These are phyloP conservation scores for Tetracentron sinense DNA, from an alignment of 164 flowering plant genomes.

Conservation along the genomic window DNA sequence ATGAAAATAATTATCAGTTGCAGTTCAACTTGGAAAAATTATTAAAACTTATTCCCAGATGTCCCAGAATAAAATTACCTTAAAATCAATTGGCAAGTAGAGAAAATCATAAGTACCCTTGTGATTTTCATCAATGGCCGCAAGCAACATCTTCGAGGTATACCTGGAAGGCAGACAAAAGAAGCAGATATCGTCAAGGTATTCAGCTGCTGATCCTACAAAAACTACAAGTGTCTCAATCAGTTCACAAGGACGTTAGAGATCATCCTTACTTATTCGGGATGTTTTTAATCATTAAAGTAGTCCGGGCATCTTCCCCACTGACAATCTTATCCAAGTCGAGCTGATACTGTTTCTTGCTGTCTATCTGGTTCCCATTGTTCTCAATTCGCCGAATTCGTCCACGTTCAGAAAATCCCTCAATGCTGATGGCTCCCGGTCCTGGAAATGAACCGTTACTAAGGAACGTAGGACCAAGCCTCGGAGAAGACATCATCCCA, in stretches of 20 bases:
- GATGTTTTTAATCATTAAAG: constrained; percentile 93
- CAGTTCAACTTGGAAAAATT: constrained; percentile 7
- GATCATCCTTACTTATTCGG: constrained; percentile 74
- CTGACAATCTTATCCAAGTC: constrained; percentile 77
- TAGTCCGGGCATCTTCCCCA: constrained; percentile 85
- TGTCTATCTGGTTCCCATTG: constrained; percentile 57
- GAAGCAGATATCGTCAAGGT: not conserved
- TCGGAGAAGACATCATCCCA: constrained; percentile 60
- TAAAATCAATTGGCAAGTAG: constrained; percentile 96
- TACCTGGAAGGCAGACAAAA: constrained; percentile 35
- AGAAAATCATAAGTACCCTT: constrained; percentile 84
- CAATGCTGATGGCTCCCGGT: constrained; percentile 30
- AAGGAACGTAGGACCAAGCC: constrained; percentile 52
- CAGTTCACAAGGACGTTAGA: not conserved
- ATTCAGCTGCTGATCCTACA: constrained; percentile 2
- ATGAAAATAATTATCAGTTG: constrained; percentile 16
- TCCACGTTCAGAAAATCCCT: constrained; percentile 62
- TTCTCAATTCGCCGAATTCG: constrained; percentile 59
- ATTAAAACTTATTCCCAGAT: not conserved
- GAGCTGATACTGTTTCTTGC: constrained; percentile 79
- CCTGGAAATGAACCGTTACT: constrained; percentile 53
- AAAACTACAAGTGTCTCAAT: not conserved
- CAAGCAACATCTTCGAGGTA: constrained; percentile 90
- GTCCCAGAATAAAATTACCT: constrained; percentile 40
- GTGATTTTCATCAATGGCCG: constrained; percentile 81